Conservation (phyloP, 2,329 filamentous ascomycete genomes). For the Botrytis paeoniae region DNA sequence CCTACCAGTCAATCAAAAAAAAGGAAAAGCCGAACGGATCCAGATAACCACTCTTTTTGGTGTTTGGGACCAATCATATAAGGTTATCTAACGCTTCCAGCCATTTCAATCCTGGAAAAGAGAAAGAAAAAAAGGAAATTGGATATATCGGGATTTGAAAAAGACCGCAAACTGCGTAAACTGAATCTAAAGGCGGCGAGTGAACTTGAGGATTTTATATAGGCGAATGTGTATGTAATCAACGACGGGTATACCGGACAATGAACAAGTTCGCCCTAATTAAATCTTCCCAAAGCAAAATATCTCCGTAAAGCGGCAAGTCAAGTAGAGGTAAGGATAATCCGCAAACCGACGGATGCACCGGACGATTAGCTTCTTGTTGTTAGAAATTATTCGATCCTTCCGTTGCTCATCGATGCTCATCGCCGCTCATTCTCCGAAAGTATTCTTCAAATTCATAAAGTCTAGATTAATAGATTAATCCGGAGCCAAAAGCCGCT, state of each 20-base stretch:
- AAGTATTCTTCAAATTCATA: neutral
- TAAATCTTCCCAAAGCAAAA: neutral
- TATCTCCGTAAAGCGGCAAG: neutral
- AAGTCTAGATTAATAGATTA: neutral
- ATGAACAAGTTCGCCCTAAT: neutral
- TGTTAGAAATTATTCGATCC: neutral
- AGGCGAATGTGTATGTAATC: neutral
- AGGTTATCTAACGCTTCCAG: conserved; percentile 5
- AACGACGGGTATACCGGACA: neutral
- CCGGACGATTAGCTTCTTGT: neutral
- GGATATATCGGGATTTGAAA: neutral
- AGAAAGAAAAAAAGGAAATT: neutral
- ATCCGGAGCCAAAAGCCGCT: neutral
- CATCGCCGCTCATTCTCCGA: neutral
- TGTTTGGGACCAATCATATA: neutral
- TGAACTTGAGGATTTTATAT: neutral
- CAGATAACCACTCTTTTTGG: neutral
- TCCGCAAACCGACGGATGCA: neutral
- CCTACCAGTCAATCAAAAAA: neutral
- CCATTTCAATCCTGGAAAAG: neutral
- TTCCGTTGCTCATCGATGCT: neutral
- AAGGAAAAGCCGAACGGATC: neutral
- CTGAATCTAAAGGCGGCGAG: neutral
- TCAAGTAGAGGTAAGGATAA: neutral
- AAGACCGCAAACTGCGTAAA: neutral